Conservation (phyloP, 2,329 filamentous ascomycete genomes). For the Beauveria brongniartii region DNA sequence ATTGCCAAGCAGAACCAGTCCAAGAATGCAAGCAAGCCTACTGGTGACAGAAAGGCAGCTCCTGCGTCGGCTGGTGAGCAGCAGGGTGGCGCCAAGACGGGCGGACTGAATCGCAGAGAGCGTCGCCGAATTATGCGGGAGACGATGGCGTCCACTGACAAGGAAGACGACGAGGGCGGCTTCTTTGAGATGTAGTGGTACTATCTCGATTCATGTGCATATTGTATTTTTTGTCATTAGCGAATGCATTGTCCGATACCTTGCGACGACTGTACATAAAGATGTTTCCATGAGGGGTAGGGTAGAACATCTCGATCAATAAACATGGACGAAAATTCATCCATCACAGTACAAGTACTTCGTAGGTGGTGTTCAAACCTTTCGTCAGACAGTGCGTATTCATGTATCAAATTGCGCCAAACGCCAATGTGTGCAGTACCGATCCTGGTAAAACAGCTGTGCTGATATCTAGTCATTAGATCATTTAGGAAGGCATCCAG, state of each 20-base stretch:
- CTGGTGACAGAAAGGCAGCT: constrained; percentile 16
- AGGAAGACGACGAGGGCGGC: constrained; percentile 39
- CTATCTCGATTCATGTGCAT: not conserved
- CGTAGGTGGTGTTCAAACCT: not conserved
- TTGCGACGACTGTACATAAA: not conserved
- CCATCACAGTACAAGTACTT: too few relatives aligned
- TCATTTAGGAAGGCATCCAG: not conserved
- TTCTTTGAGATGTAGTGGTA: constrained; percentile 42
- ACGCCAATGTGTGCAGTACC: not conserved
- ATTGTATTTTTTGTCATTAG: constrained; percentile 2
- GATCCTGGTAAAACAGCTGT: not conserved
- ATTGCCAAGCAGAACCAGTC: constrained; percentile 15
- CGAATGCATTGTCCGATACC: constrained; percentile 5
- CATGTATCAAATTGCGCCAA: not conserved
- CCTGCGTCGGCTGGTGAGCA: constrained; percentile 10
- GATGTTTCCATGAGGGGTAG: not conserved
- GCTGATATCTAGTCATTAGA: not conserved
- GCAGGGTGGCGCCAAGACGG: constrained; percentile 18
- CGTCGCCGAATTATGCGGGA: constrained; percentile 28
- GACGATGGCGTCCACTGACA: constrained; percentile 24
- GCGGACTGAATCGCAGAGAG: constrained; percentile 28
- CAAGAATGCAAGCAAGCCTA: constrained; percentile 18
- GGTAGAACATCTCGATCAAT: not conserved
- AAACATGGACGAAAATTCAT: not conserved
- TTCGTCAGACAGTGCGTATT: not conserved